Conservation (phyloP, 1,139 yeast genomes). For the Candida sp. region DNA sequence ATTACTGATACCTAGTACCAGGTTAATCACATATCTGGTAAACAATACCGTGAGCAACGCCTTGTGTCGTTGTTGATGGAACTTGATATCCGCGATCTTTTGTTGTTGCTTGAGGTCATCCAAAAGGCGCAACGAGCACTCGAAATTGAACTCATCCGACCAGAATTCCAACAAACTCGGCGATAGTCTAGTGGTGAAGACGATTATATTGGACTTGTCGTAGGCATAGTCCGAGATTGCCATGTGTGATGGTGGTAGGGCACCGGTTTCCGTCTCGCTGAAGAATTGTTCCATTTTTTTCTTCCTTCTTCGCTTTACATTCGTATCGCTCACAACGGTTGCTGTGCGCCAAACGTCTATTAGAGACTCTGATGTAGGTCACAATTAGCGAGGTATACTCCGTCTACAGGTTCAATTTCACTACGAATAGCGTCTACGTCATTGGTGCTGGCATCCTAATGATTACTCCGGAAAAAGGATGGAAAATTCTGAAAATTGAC, state of each 20-base stretch:
- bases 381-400: too few relatives aligned
- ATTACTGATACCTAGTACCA: slow-evolving; percentile 11
- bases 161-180: slow-evolving; percentile 20
- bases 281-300: too few relatives aligned
- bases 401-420: too few relatives aligned
- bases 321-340: too few relatives aligned
- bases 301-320: background rate
- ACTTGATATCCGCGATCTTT: slow-evolving; percentile 32
- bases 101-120: slow-evolving; percentile 34
- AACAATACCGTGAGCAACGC: slow-evolving; percentile 27
- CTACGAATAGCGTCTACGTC: too few relatives aligned
- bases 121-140: slow-evolving; percentile 35
- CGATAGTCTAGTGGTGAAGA: slow-evolving; percentile 2
- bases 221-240: background rate
- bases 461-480: too few relatives aligned
- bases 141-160: slow-evolving; percentile 40
- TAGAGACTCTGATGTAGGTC: too few relatives aligned
- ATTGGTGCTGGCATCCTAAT: too few relatives aligned
- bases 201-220: background rate
- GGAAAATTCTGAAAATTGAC: too few relatives aligned
- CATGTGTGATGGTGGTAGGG: background rate
- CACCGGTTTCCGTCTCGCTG: too few relatives aligned
- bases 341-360: too few relatives aligned
- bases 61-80: slow-evolving; percentile 19
- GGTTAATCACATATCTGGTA: slow-evolving; percentile 27